These are phyloP conservation scores for Cyathus pygmaeus DNA, from an alignment of 1,284 basidiomycete species.

Conservation along the genomic window DNA sequence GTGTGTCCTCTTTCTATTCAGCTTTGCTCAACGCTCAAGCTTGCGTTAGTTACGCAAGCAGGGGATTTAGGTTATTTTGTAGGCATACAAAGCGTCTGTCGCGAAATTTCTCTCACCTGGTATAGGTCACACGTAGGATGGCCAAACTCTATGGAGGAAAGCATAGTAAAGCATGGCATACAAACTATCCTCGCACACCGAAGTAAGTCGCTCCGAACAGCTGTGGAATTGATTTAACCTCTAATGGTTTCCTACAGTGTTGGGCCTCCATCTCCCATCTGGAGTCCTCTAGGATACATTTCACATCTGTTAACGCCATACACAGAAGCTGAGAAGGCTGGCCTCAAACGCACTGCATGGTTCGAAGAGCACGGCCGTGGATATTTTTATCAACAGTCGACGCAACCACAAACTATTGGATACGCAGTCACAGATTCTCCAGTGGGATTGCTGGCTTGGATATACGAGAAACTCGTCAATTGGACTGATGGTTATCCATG, in stretches of 20 bases:
- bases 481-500: constrained; percentile 64
- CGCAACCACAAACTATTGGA: constrained; percentile 65
- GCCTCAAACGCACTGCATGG: constrained; percentile 39
- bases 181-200: constrained; percentile 38
- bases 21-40: background rate
- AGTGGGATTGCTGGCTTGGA: constrained; percentile 65
- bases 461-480: constrained; percentile 66
- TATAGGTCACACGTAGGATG: constrained; percentile 2
- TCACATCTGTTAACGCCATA: constrained; percentile 27
- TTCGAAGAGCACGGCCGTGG: constrained; percentile 47
- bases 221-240: background rate
- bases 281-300: constrained; percentile 36
- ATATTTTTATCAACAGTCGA: constrained; percentile 54
- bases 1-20: constrained; percentile 28
- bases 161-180: constrained; percentile 53
- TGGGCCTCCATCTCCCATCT: constrained; percentile 23
- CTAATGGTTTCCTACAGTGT: background rate
- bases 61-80: constrained; percentile 58
- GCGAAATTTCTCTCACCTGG: background rate
- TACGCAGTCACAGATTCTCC: constrained; percentile 69
- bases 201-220: constrained; percentile 32
- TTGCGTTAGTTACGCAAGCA: constrained; percentile 52
- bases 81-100: constrained; percentile 7
- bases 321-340: constrained; percentile 47
- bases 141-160: constrained; percentile 16